phyloP scores from a whole-genome alignment of 805 yeast genomes.

The Candida sonorensis region DNA sequence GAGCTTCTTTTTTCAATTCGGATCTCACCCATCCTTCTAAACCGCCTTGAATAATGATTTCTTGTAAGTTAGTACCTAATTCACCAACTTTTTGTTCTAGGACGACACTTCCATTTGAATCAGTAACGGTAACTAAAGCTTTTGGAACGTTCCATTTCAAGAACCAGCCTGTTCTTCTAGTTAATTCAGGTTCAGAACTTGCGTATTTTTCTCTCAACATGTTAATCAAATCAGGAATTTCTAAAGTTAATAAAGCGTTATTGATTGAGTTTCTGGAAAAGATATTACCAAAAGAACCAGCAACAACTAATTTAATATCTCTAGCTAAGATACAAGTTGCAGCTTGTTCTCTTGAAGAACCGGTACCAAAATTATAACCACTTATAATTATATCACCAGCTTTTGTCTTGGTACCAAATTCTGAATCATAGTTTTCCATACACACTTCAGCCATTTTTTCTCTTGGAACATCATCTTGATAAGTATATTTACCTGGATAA shows the following conservation, averaged over 20 bases:
- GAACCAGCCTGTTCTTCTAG: constrained; percentile 92
- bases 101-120: constrained; percentile 52
- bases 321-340: constrained; percentile 96
- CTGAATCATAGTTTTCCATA: constrained; percentile 97
- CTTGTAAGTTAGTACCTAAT: constrained; percentile 91
- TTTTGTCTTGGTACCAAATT: constrained; percentile 72
- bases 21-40: constrained; percentile 96
- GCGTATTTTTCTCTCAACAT: constrained; percentile 64
- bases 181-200: constrained; percentile 54
- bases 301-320: constrained; percentile 86
- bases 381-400: constrained; percentile 83
- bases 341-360: constrained; percentile 98
- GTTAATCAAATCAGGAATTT: constrained; percentile 81
- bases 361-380: constrained; percentile 97
- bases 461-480: constrained; percentile 92
- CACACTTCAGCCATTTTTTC: constrained; percentile 98
- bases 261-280: constrained; percentile 94
- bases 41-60: constrained; percentile 94
- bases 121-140: constrained; percentile 73
- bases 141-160: constrained; percentile 89
- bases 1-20: constrained; percentile 37
- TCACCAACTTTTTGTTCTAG: constrained; percentile 90
- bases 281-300: constrained; percentile 97
- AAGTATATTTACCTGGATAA: constrained; percentile 98
- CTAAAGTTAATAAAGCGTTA: constrained; percentile 89